These are phyloP conservation scores for Ceratorhiza oryzae-sativae DNA, from an alignment of 1,284 basidiomycete species.

Conservation along the genomic window DNA sequence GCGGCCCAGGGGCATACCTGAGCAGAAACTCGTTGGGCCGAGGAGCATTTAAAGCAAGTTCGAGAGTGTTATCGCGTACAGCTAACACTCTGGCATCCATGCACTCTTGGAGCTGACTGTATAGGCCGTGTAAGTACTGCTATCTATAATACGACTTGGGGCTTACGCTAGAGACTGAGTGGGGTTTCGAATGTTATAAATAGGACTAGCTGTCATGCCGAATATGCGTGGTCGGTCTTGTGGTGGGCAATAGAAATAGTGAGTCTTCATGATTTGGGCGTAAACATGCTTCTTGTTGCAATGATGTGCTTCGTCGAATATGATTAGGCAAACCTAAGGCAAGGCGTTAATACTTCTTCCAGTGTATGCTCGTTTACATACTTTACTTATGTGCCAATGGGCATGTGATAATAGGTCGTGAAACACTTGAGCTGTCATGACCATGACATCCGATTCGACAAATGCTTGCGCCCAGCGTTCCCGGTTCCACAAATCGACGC, in stretches of 20 bases:
- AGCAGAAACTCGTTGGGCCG: conserved; percentile 73
- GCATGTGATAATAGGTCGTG: conserved; percentile 79
- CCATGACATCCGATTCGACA: conserved; percentile 70
- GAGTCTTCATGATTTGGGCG: conserved; percentile 77
- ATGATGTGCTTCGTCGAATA: conserved; percentile 78
- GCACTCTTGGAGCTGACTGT: conserved; percentile 67
- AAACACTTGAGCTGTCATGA: conserved; percentile 87
- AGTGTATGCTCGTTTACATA: conserved; percentile 44
- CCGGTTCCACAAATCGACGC: conserved; percentile 72
- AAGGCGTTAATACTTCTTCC: neutral
- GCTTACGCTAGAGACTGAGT: conserved; percentile 55
- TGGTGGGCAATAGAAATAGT: conserved; percentile 63
- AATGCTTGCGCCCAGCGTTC: conserved; percentile 68
- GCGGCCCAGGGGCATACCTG: conserved; percentile 61
- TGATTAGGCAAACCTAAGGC: conserved; percentile 71
- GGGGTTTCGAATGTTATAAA: conserved; percentile 76
- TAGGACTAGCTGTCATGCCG: conserved; percentile 86
- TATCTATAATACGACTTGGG: neutral
- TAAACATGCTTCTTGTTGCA: conserved; percentile 75
- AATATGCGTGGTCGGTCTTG: conserved; percentile 76
- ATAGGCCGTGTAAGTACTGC: conserved; percentile 45
- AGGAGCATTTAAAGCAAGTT: conserved; percentile 66
- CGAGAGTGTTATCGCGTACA: conserved; percentile 68
- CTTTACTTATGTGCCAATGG: conserved; percentile 72
- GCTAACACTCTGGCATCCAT: conserved; percentile 76